phyloP scores from a whole-genome alignment of 441 rosid genomes.

The Theobroma grandiflorum region DNA sequence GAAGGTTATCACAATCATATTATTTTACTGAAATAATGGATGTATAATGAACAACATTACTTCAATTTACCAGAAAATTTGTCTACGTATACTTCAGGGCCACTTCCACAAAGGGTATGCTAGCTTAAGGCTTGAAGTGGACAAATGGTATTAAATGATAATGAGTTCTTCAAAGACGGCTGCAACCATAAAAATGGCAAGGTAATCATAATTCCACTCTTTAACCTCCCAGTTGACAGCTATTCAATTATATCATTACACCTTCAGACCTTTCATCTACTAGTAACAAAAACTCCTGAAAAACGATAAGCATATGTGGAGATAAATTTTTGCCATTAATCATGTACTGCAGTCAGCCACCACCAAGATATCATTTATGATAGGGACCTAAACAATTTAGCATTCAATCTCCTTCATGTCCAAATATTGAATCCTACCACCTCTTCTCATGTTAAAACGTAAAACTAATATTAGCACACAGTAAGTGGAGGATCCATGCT shows the following conservation, averaged over 20 bases:
- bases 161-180: not conserved
- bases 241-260: not conserved
- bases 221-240: not conserved
- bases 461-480: not conserved
- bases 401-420: not conserved
- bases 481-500: not conserved
- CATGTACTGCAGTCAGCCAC: not conserved
- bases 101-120: not conserved
- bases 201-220: not conserved
- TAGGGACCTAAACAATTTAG: not conserved
- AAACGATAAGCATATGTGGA: not conserved
- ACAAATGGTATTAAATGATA: not conserved
- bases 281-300: not conserved
- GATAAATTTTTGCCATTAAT: not conserved
- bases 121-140: not conserved
- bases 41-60: not conserved
- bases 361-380: not conserved
- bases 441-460: not conserved
- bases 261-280: not conserved
- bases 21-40: not conserved
- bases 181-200: not conserved
- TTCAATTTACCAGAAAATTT: not conserved
- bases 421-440: not conserved
- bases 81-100: not conserved
- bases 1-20: not conserved